Evolutionary conservation across 805 yeast genomes (phyloP), one percentile per base, ranked within the genome.

Genomic region (Clavispora phyllophila): DNA sequence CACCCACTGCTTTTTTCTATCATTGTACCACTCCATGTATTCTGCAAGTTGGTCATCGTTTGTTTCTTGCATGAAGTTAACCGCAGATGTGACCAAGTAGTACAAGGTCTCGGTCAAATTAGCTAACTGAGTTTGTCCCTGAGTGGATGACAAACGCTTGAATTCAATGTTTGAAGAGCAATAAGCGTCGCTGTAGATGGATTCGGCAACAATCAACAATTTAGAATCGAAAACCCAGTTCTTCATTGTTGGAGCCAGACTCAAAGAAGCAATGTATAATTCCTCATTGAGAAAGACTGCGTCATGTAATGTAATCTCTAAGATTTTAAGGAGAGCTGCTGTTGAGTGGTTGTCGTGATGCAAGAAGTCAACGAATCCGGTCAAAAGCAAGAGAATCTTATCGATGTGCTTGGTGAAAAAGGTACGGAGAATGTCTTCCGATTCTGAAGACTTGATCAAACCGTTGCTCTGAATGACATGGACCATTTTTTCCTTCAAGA

Each of bases 1-100:
- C 10, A 84, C 76, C 96, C 96, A 89, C 10, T 58, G 48, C 9
- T 45, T 41, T 43, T 61, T 65, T 25, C 62, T 56, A 3, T 35
- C 34, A 4, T 52, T 55, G 46, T 65, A 69, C 73, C 73, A 70
- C 22, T 43, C 47, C 15, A 45, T 18, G 41, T 69, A 68, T 13
- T 59, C 63, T 7, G 46, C 45, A 17, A 60, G 51, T 34, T 63
- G 64, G 13, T 51, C 52, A 27, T 58, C 58, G 23, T 56, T 42
- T 2, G 51, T 41, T 19, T 50, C 62, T 42, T 61, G 50, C 72
- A 67, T 66, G 47, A 50, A 66, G n/a, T 29, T 35, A 14, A 69
- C 63, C 18, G 72, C 71, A 44, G 54, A 57, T 22, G 61, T 63
- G 18, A 61, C 58, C 35, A 67, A 59, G 42, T 57, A 68, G 49